Percentiles rank a stretch among this genome's conserved stretches.
Conservation (phyloP, 371 early-diverging fungal genomes). For the Coemansia sp. region DNA sequence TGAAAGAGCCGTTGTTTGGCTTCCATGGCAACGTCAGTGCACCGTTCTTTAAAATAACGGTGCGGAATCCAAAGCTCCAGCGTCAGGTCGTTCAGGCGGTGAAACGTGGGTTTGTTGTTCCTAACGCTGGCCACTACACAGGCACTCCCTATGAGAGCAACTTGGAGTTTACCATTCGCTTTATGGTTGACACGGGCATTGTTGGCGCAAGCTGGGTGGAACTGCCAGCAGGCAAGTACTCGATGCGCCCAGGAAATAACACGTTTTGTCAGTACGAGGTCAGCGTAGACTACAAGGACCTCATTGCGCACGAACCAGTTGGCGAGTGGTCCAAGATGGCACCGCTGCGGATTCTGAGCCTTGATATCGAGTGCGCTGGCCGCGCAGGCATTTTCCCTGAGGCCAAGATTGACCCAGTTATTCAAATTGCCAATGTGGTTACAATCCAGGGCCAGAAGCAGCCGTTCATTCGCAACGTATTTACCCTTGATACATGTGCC, state of each 20-base stretch:
- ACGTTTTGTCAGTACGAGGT: constrained; percentile 87
- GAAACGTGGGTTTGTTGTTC: constrained; percentile 61
- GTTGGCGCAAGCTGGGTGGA: constrained; percentile 94
- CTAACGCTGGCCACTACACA: constrained; percentile 54
- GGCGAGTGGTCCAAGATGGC: constrained; percentile 94
- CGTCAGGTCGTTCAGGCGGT: constrained; percentile 48
- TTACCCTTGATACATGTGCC: constrained; percentile 87
- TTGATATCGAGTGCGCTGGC: constrained; percentile 99
- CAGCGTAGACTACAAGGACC: constrained; percentile 57
- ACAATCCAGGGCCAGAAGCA: constrained; percentile 84
- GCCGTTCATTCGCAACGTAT: constrained; percentile 91
- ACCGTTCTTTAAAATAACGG: constrained; percentile 68
- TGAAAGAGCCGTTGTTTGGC: constrained; percentile 81
- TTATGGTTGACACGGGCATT: constrained; percentile 90
- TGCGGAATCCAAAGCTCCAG: constrained; percentile 60
- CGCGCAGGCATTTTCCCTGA: constrained; percentile 97
- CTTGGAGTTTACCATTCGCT: constrained; percentile 85
- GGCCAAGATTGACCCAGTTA: constrained; percentile 94
- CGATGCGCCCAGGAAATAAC: constrained; percentile 45
- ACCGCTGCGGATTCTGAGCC: constrained; percentile 94
- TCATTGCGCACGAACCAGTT: constrained; percentile 79
- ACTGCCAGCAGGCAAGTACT: constrained; percentile 72
- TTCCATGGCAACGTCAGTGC: constrained; percentile 70
- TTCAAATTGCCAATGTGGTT: constrained; percentile 98
- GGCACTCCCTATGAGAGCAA: constrained; percentile 89